Evolutionary conservation across 2,329 filamentous ascomycete species (phyloP), one percentile per base, ranked within the genome.

Genomic region (Nigrograna mackinnonii): DNA sequence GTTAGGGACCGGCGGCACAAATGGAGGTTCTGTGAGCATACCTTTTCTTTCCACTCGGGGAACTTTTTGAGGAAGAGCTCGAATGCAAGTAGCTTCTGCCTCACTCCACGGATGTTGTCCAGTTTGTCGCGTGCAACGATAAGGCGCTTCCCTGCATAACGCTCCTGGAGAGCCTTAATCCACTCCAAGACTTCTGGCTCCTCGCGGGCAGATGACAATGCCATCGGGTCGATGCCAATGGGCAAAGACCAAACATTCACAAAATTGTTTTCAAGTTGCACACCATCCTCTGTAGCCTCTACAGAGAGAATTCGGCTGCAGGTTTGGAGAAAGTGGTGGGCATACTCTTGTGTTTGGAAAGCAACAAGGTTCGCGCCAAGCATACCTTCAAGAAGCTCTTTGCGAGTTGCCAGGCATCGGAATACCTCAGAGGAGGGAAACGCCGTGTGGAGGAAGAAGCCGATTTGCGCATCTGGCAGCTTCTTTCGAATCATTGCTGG

Each of bases 391-490:
- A 97, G 79, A 7, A 97, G 79, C 68, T 96, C 82, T 54, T 87
- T 91, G 44, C 92, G 87, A 9, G 90, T 85, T 3, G 92, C 89
- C 17, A 97, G 74, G 66, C 92, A 97, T 35, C 92, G 83, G 72
- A 97, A 97, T 1, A 97, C 90, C 62, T 97, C 92, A 0, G 92
- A 96, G 0, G 92, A 96, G 1, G 92, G 92, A 68, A 97, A 97
- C 0, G 92, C 91, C 20, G 92, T 90, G 64, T 97, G 92, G 13
- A 97, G 74, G 73, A 96, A 97, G 74, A 97, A 94, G 9, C 92
- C 92, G 57, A 97, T 96, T 72, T 95, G 88, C 13, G 92, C 92
- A 52, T 96, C 90, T 0, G 92, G 91, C 7, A 94, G 78, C 75
- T 91, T 88, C 71, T 95, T 85, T 20, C 92, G 87, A 34, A 97